These are phyloP conservation scores for Lentinula sp. DNA, from an alignment of 768 basidiomycete genomes.

Conservation along the genomic window DNA sequence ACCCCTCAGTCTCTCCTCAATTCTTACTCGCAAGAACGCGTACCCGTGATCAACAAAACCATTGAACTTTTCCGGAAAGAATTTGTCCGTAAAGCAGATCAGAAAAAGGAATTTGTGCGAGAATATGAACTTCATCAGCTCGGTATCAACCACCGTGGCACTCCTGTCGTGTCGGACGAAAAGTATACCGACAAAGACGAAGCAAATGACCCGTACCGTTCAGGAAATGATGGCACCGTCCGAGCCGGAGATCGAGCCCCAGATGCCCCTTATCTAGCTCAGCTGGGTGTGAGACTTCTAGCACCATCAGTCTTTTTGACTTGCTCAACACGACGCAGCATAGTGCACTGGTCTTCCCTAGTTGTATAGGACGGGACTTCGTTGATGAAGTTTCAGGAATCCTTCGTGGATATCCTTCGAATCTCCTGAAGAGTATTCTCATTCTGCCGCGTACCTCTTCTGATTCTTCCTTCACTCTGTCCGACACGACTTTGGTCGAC, in stretches of 20 bases:
- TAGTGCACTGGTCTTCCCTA: constrained; percentile 23
- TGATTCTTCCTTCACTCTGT: not conserved
- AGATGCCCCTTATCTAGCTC: constrained; percentile 23
- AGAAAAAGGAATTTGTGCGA: not conserved
- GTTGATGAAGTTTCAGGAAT: not conserved
- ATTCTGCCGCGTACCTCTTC: not conserved
- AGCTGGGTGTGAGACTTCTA: not conserved
- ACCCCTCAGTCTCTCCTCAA: constrained; percentile 29
- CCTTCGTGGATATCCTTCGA: not conserved
- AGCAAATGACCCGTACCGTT: constrained; percentile 11
- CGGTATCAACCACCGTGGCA: constrained; percentile 40
- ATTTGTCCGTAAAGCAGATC: constrained; percentile 6
- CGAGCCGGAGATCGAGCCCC: constrained; percentile 31
- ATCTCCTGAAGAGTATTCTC: not conserved
- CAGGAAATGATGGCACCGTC: constrained; percentile 9
- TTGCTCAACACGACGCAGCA: constrained; percentile 20
- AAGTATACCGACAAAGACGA: constrained; percentile 4
- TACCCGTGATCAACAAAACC: constrained; percentile 36
- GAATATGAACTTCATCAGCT: constrained; percentile 25
- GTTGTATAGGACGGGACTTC: not conserved
- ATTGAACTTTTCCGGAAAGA: constrained; percentile 21
- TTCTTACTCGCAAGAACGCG: constrained; percentile 36
- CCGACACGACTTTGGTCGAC: not conserved
- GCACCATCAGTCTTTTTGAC: constrained; percentile 17
- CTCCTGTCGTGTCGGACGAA: constrained; percentile 33